Conservation (phyloP, 768 basidiomycete species). For the Roridomyces roridus region DNA sequence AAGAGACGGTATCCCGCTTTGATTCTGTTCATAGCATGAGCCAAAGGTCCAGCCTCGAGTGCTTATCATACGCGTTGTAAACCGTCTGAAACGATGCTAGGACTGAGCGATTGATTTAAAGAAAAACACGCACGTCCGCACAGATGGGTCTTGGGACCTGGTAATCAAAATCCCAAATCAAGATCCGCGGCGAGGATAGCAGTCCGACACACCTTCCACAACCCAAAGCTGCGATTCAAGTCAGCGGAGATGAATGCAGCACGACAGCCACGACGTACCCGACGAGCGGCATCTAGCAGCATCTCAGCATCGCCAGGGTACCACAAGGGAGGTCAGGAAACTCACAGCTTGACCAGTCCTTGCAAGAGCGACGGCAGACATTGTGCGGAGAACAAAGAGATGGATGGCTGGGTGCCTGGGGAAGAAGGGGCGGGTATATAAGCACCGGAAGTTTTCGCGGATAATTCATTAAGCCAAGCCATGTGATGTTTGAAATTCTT, state of each 20-base stretch:
- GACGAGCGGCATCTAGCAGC: conserved; percentile 68
- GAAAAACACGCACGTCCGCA: conserved; percentile 55
- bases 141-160: conserved; percentile 66
- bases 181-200: no score
- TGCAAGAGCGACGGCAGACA: conserved; percentile 61
- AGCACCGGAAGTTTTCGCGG: no score
- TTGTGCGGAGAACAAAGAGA: conserved; percentile 27
- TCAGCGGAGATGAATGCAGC: background rate
- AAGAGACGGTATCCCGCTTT: conserved; percentile 87
- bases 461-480: no score
- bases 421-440: no score
- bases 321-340: conserved; percentile 2
- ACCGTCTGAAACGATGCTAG: conserved; percentile 56
- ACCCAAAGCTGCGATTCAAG: conserved; percentile 55
- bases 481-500: no score
- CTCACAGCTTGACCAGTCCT: conserved; percentile 65
- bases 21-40: conserved; percentile 44
- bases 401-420: no score
- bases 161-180: conserved; percentile 36
- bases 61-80: conserved; percentile 62
- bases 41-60: background rate
- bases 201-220: conserved; percentile 64
- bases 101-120: background rate
- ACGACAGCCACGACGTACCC: conserved; percentile 50
- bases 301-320: background rate